Evolutionary conservation across 768 basidiomycete genomes (phyloP).

Genomic region (Calocera viscosa): DNA sequence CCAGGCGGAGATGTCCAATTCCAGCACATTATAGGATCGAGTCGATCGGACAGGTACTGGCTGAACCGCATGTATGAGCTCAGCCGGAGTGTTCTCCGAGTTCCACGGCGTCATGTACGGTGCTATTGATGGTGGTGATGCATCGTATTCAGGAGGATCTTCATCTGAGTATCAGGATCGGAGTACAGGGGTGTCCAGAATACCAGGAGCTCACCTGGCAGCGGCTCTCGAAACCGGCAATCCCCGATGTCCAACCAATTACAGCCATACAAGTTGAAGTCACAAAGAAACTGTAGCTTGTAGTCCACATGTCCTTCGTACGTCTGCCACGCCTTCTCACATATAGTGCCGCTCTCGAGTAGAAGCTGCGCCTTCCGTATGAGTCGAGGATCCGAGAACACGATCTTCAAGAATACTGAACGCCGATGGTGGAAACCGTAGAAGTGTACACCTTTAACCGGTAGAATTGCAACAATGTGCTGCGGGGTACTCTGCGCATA

Average conservation of each 20-base stretch:
- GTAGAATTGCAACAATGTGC: slow-evolving; percentile 51
- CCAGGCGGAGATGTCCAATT: slow-evolving; percentile 69
- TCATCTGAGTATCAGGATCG: neutral
- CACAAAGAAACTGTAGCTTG: slow-evolving; percentile 82
- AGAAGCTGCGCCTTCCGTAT: slow-evolving; percentile 61
- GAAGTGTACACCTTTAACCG: slow-evolving; percentile 91
- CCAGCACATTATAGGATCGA: slow-evolving; percentile 36
- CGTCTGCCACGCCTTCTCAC: slow-evolving; percentile 62
- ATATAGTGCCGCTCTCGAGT: slow-evolving; percentile 68
- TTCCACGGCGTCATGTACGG: neutral
- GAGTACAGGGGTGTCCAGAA: neutral
- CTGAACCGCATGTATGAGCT: neutral
- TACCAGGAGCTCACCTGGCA: slow-evolving; percentile 25
- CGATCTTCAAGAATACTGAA: slow-evolving; percentile 78
- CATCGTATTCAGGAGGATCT: neutral
- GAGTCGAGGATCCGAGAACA: slow-evolving; percentile 55
- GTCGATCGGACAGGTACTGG: neutral
- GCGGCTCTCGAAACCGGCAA: slow-evolving; percentile 26
- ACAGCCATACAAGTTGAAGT: slow-evolving; percentile 90
- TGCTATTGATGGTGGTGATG: neutral
- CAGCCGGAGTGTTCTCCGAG: neutral
- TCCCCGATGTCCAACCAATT: slow-evolving; percentile 63
- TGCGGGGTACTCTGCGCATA: slow-evolving; percentile 29
- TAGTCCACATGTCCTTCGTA: slow-evolving; percentile 88
- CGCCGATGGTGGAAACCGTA: slow-evolving; percentile 86